phyloP scores from a whole-genome alignment of 345 rosid species.

The Excoecaria cochinchinensis region DNA sequence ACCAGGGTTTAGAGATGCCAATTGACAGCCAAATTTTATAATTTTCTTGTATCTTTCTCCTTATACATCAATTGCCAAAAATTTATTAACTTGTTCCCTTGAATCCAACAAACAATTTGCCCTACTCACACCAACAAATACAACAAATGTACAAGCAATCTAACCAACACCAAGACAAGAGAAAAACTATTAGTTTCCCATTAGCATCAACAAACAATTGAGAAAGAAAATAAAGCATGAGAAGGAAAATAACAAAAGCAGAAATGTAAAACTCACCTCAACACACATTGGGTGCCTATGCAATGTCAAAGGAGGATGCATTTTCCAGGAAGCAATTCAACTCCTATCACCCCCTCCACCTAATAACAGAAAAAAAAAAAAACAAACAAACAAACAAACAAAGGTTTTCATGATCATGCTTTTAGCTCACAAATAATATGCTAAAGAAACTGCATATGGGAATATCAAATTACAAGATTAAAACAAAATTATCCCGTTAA shows the following conservation, averaged over 20 bases:
- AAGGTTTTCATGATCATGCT: background rate
- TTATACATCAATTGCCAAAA: background rate
- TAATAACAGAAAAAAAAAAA: no score
- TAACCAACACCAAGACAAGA: background rate
- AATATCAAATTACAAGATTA: background rate
- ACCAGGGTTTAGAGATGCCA: background rate
- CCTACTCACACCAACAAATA: background rate
- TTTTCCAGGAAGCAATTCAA: constrained; percentile 23
- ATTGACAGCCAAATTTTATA: background rate
- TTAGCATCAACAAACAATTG: background rate
- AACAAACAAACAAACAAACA: background rate
- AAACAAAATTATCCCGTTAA: background rate
- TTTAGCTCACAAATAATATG: background rate
- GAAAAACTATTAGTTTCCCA: background rate
- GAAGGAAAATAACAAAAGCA: background rate
- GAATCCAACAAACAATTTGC: background rate
- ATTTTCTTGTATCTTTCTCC: background rate
- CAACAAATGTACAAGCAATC: background rate
- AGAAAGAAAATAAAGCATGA: background rate
- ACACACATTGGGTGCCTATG: constrained; percentile 93
- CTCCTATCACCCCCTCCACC: background rate
- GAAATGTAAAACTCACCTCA: constrained; percentile 49
- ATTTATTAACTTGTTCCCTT: background rate
- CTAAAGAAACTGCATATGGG: background rate
- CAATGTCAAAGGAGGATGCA: constrained; percentile 95